phyloP scores from a whole-genome alignment of 495 filamentous ascomycete species.

The Acidiella bohemica region DNA sequence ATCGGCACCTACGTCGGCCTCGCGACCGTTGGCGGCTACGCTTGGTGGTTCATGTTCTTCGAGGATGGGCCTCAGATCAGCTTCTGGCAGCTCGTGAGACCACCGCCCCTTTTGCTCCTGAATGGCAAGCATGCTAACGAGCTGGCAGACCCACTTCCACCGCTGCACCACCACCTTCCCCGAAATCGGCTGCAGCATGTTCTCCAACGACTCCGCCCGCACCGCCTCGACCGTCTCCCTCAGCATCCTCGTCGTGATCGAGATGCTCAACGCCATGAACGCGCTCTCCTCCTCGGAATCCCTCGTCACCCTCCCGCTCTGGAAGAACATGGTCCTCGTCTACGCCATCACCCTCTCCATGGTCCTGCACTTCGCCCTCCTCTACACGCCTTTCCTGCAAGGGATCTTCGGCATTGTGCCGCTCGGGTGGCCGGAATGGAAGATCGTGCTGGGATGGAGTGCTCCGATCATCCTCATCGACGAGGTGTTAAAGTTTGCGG shows the following conservation, averaged over 20 bases:
- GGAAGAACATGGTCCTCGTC: conserved; percentile 94
- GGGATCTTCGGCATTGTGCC: conserved; percentile 82
- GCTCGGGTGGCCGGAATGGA: conserved; percentile 80
- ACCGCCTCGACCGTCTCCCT: conserved; percentile 92
- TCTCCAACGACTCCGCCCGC: conserved; percentile 75
- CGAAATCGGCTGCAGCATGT: conserved; percentile 90
- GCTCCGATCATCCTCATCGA: conserved; percentile 91
- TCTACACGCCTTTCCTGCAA: conserved; percentile 88
- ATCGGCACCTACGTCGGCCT: conserved; percentile 90
- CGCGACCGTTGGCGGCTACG: conserved; percentile 93
- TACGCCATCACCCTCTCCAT: conserved; percentile 93
- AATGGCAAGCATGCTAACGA: conserved; percentile 4
- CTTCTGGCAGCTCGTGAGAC: conserved; percentile 68
- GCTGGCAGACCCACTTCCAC: conserved; percentile 68
- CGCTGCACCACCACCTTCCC: conserved; percentile 76
- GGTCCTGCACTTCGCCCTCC: conserved; percentile 82
- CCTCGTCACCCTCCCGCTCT: conserved; percentile 80
- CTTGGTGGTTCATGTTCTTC: conserved; percentile 99
- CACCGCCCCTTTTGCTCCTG: conserved; percentile 52
- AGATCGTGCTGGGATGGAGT: conserved; percentile 80
- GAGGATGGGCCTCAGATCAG: conserved; percentile 80
- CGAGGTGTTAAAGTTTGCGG: conserved; percentile 70
- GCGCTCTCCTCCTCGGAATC: conserved; percentile 91
- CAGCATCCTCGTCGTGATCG: conserved; percentile 86
- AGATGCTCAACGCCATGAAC: conserved; percentile 99